These are phyloP conservation scores for Aspergillus phoenicis DNA, from an alignment of 2,329 filamentous ascomycete genomes.

Conservation along the genomic window DNA sequence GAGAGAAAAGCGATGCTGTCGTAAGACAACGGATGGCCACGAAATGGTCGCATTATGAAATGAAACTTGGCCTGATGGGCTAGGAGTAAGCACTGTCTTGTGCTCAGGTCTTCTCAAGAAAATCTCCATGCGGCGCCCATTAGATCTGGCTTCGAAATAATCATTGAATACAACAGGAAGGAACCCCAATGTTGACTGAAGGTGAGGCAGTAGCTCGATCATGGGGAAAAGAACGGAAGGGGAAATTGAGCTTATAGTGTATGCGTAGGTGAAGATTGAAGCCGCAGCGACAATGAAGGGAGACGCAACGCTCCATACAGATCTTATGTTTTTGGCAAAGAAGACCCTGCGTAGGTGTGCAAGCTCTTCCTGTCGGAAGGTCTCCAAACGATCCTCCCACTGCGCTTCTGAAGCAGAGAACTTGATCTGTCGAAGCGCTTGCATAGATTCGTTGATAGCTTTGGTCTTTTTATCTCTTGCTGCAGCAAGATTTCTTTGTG, in stretches of 20 bases:
- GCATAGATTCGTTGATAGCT: not conserved
- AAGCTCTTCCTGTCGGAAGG: not conserved
- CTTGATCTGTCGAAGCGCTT: not conserved
- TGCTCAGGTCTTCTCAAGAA: not conserved
- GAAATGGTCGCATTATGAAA: not conserved
- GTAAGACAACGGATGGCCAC: not conserved
- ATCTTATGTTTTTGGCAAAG: not conserved
- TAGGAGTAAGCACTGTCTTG: not conserved
- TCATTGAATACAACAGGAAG: constrained; percentile 1
- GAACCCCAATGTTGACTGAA: not conserved
- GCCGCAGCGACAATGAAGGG: not conserved
- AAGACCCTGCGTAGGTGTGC: not conserved
- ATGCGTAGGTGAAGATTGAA: constrained; percentile 1
- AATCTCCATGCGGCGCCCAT: not conserved
- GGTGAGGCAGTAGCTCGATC: not conserved
- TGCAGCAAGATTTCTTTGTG: not conserved
- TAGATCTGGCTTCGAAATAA: not conserved
- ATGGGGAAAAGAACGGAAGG: not conserved
- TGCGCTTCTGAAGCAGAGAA: not conserved
- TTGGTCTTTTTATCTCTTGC: not conserved
- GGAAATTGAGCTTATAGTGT: not conserved
- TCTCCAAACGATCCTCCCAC: not conserved
- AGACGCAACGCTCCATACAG: not conserved
- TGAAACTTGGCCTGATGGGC: not conserved
- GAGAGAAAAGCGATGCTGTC: constrained; percentile 38